Evolutionary conservation across 2,329 filamentous ascomycete genomes (phyloP), one percentile per base, ranked within the genome.

Genomic region (Didymella arachidicola): DNA sequence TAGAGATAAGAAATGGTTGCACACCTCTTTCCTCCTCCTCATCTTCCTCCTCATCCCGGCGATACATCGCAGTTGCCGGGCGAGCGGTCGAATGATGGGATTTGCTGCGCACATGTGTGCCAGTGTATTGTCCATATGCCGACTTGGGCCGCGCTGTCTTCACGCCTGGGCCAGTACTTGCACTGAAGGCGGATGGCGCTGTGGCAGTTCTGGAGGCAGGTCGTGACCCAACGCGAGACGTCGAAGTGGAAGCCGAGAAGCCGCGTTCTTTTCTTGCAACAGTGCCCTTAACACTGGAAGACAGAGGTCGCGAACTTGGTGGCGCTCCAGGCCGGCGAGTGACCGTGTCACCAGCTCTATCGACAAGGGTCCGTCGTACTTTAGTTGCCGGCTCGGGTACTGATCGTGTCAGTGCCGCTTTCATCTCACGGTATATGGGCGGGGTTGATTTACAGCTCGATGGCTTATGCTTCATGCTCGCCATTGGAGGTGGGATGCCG

Each of bases 391-490:
- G 78, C 71, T 83, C 81, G 57, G 77, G 72, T 57, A 79, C 80
- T 79, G 67, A 54, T 62, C 57, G 18, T 59, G 63, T 73, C 50
- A 73, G 67, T 41, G 36, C 46, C 54, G 54, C 57, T 60, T 63
- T 45, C 44, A 45, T 34, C 57, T 57, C 44, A 53, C 48, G 48
- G 41, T 36, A 22, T 29, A 39, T 54, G 41, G 39, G 41, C 39
- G 57, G 57, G 71, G 64, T 54, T 32, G 57, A 45, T 62, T 73
- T 78, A 82, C 82, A 74, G 59, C 80, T 80, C 38, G 79, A 79
- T 51, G 82, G 81, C 72, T 83, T 84, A 65, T 84, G 80, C 65
- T 86, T 86, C 56, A 75, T 69, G 55, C 77, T 73, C 18, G 77
- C 73, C 22, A 79, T 77, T 11, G 81, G 79, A 16, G 81, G 81